Conservation (phyloP, 495 filamentous ascomycete species). For the Sphaerosporella brunnea region DNA sequence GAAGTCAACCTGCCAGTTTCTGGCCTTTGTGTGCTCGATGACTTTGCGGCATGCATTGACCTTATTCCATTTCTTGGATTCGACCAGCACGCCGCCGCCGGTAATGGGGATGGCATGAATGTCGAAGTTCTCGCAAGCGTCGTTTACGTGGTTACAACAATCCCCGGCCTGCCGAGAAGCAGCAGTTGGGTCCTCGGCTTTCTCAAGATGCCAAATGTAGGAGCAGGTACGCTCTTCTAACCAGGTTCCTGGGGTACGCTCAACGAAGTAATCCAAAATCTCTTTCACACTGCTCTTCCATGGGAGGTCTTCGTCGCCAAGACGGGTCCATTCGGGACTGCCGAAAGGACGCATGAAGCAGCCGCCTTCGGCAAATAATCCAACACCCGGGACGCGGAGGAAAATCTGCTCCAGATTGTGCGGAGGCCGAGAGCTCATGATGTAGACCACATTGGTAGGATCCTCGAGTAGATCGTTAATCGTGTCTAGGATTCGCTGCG, state of each 20-base stretch:
- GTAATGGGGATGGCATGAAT: slow-evolving; percentile 72
- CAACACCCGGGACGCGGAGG: slow-evolving; percentile 55
- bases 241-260: slow-evolving; percentile 69
- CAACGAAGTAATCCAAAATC: slow-evolving; percentile 72
- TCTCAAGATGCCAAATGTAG: slow-evolving; percentile 70
- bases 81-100: slow-evolving; percentile 59
- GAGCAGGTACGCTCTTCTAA: slow-evolving; percentile 77
- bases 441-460: slow-evolving; percentile 66
- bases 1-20: slow-evolving; percentile 48
- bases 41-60: slow-evolving; percentile 55
- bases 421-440: slow-evolving; percentile 72
- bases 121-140: slow-evolving; percentile 61
- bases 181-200: slow-evolving; percentile 52
- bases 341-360: slow-evolving; percentile 63
- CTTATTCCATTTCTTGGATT: slow-evolving; percentile 68
- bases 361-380: slow-evolving; percentile 82
- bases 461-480: slow-evolving; percentile 64
- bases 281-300: slow-evolving; percentile 65
- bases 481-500: slow-evolving; percentile 62
- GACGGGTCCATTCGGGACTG: slow-evolving; percentile 49
- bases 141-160: slow-evolving; percentile 82
- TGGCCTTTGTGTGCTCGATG: slow-evolving; percentile 37
- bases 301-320: slow-evolving; percentile 50
- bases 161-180: slow-evolving; percentile 66
- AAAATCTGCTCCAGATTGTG: slow-evolving; percentile 80